Evolutionary conservation across 2,329 filamentous ascomycete genomes (phyloP).

Genomic region (Verticillium tricorpus): DNA sequence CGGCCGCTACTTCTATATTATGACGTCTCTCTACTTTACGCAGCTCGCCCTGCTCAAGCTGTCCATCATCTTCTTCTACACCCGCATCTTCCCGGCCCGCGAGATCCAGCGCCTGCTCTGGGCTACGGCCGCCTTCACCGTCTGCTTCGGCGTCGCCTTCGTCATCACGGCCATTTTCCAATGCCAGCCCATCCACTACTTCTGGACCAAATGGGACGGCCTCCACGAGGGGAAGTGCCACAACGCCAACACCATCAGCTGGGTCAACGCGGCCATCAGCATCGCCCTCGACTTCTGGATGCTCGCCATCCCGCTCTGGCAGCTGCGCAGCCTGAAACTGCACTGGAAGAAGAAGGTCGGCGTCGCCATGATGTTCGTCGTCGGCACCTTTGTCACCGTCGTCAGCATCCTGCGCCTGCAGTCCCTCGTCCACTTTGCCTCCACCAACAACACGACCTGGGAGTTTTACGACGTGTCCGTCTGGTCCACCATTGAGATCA

Average conservation of each 20-base stretch:
- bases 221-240: constrained; percentile 38
- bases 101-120: constrained; percentile 30
- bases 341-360: constrained; percentile 38
- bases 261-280: constrained; percentile 41
- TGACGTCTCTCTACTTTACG: constrained; percentile 35
- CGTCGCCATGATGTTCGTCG: constrained; percentile 38
- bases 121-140: constrained; percentile 29
- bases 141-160: constrained; percentile 30
- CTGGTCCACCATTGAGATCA: constrained; percentile 31
- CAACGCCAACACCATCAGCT: constrained; percentile 37
- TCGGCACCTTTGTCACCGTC: constrained; percentile 30
- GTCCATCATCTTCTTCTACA: constrained; percentile 45
- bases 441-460: constrained; percentile 16
- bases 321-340: constrained; percentile 31
- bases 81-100: constrained; percentile 40
- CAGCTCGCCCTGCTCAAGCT: constrained; percentile 38
- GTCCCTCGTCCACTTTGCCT: constrained; percentile 18
- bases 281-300: constrained; percentile 45
- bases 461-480: constrained; percentile 18
- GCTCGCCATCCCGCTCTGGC: constrained; percentile 38
- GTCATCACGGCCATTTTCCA: constrained; percentile 36
- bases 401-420: constrained; percentile 22
- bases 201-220: constrained; percentile 49
- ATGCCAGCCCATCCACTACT: constrained; percentile 40
- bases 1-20: constrained; percentile 31